These are phyloP conservation scores for Pestalotiopsis sp. DNA, from an alignment of 2,329 filamentous ascomycete genomes.

Conservation along the genomic window DNA sequence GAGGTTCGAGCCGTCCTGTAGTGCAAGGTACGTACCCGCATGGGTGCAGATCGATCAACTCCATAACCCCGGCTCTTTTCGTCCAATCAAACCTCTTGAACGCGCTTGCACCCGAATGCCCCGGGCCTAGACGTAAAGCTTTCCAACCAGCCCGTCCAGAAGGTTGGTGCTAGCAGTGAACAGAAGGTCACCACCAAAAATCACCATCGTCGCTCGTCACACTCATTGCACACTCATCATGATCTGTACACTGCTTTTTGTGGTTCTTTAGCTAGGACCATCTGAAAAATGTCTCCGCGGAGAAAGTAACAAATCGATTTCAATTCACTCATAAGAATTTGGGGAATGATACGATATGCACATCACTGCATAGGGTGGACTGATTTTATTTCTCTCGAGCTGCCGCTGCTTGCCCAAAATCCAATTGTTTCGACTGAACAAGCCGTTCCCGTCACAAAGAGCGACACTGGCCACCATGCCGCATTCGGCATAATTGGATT, in stretches of 20 bases:
- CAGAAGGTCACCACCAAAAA: not conserved
- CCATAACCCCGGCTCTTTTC: slow-evolving; percentile 11
- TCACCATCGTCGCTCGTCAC: not conserved
- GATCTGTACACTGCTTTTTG: not conserved
- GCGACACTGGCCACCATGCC: not conserved
- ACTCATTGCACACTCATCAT: not conserved
- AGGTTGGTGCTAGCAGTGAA: not conserved
- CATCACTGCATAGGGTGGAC: too few relatives aligned
- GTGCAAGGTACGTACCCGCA: not conserved
- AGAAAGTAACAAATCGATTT: too few relatives aligned
- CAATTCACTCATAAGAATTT: too few relatives aligned
- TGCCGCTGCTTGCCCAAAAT: not conserved
- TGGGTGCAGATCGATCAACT: slow-evolving; percentile 16
- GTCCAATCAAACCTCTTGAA: slow-evolving; percentile 6
- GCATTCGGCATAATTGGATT: slow-evolving; percentile 1
- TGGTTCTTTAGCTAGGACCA: not conserved
- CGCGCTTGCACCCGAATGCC: slow-evolving; percentile 8
- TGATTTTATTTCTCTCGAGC: not conserved
- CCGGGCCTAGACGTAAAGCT: not conserved
- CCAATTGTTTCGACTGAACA: not conserved
- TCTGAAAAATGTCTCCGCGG: too few relatives aligned
- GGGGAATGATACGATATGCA: too few relatives aligned
- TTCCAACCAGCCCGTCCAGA: not conserved
- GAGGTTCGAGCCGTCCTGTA: slow-evolving; percentile 11
- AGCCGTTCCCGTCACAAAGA: not conserved